Evolutionary conservation across 2,329 filamentous ascomycete species (phyloP).

Genomic region (Sarocladiaceae sp.): DNA sequence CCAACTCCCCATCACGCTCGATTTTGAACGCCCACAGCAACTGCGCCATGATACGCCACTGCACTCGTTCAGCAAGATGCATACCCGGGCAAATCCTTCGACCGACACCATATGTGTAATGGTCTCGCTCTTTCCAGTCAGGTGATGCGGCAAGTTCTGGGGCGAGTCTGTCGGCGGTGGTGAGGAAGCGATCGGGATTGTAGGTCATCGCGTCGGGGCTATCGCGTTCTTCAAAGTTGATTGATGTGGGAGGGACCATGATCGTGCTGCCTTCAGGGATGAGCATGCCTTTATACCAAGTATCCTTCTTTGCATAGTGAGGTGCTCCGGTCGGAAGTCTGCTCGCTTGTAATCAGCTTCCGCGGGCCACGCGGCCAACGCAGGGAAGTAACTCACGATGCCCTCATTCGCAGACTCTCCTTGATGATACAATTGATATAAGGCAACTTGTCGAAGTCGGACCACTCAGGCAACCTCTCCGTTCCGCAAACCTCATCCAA

Average conservation of each 20-base stretch:
- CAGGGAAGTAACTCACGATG: background rate
- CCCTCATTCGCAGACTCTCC: background rate
- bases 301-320: background rate
- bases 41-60: constrained; percentile 7
- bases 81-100: constrained; percentile 45
- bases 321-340: background rate
- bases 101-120: constrained; percentile 43
- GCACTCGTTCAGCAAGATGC: constrained; percentile 40
- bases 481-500: constrained; percentile 19
- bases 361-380: too few species aligned
- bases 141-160: constrained; percentile 18
- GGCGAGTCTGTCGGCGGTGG: constrained; percentile 9
- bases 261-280: background rate
- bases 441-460: constrained; percentile 11
- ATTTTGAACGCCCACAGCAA: constrained; percentile 4
- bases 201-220: constrained; percentile 20
- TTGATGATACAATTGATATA: constrained; percentile 8
- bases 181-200: constrained; percentile 16
- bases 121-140: constrained; percentile 26
- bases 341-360: too few species aligned
- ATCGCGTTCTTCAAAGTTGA: constrained; percentile 18
- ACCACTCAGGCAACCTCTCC: constrained; percentile 23
- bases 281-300: constrained; percentile 6
- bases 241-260: constrained; percentile 9
- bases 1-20: background rate